Base-by-base conservation (phyloP, 768 basidiomycete genomes). In the Pleurotus cornucopiae region DNA sequence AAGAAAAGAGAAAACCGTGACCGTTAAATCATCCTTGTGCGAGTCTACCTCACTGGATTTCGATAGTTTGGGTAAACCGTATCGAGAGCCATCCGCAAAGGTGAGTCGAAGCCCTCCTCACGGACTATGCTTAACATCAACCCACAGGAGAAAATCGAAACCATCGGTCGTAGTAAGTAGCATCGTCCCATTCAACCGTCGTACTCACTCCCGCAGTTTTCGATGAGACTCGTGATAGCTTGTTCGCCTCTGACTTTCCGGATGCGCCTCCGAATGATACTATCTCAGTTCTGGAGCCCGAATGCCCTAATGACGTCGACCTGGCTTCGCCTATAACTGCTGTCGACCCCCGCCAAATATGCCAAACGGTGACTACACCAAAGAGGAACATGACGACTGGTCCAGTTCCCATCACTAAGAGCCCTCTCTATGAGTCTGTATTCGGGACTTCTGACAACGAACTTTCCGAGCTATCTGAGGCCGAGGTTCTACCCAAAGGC, bases 371-470 rank as follows among this genome's bases (percentile, higher is more conserved):
- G 5, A 20, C 21, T 20, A 53, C 51, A 11, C 51, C 51, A 18
- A 40, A 18, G 14, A 39, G 18, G 18, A n/a, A 18, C 6, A 41
- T 1, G 11, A 47, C 14, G 23, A 7, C 37, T 23, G 13, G 13
- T 14, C 21, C 39, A 9, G 38, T 25, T 13, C 34, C 41, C 13
- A 13, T 20, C 21, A 20, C 20, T 18, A 40, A 41, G 16, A 53
- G 51, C 41, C 51, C 51, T 18, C 39, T 53, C 34, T 53, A 53
- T 40, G 63, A 64, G 39, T 61, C 63, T 12, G 58, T 62, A 39
- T 65, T 65, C 26, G 65, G 63, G 37, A 57, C 58, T 12, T 63
- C 56, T 18, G 61, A 63, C 21, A 65, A 69, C 46, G 67, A 67
- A 18, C 55, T 67, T 49, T 62, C 66, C 7, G 68, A 68, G 18